These are phyloP conservation scores for Pichia sp. DNA, from an alignment of 1,139 yeast genomes.

Conservation along the genomic window DNA sequence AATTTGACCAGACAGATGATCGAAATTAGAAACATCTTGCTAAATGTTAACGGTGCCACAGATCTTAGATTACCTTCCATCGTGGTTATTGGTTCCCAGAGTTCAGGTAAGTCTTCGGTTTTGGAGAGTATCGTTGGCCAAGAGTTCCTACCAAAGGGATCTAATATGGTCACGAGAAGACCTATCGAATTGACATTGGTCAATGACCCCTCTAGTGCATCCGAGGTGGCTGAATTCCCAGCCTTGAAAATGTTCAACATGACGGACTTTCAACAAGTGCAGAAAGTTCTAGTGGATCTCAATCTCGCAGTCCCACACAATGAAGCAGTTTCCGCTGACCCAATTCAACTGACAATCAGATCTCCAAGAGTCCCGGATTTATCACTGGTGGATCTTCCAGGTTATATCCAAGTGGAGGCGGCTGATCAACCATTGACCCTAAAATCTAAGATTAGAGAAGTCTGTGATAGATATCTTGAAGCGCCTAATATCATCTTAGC, in stretches of 20 bases:
- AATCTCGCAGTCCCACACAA: conserved; percentile 84
- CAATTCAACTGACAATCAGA: conserved; percentile 50
- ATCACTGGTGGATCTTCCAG: conserved; percentile 92
- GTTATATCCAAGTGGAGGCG: conserved; percentile 94
- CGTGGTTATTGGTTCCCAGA: conserved; percentile 95
- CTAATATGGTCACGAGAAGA: conserved; percentile 93
- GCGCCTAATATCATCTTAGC: conserved; percentile 93
- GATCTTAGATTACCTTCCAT: conserved; percentile 84
- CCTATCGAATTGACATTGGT: conserved; percentile 70
- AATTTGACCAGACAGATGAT: conserved; percentile 92
- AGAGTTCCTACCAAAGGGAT: conserved; percentile 91
- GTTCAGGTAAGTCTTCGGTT: conserved; percentile 93
- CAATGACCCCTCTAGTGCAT: conserved; percentile 75
- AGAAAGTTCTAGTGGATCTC: conserved; percentile 73
- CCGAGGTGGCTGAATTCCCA: conserved; percentile 92
- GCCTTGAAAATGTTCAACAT: conserved; percentile 74
- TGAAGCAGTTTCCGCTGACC: conserved; percentile 21
- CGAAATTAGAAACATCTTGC: conserved; percentile 76
- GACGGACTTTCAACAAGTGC: conserved; percentile 85
- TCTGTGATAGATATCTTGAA: conserved; percentile 81
- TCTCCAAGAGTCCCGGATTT: conserved; percentile 93
- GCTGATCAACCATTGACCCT: conserved; percentile 89
- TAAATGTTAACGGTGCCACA: conserved; percentile 66
- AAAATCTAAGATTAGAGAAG: conserved; percentile 66
- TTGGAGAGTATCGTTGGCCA: conserved; percentile 92